Conservation (phyloP, 768 basidiomycete species). For the Kwoniella europaea region DNA sequence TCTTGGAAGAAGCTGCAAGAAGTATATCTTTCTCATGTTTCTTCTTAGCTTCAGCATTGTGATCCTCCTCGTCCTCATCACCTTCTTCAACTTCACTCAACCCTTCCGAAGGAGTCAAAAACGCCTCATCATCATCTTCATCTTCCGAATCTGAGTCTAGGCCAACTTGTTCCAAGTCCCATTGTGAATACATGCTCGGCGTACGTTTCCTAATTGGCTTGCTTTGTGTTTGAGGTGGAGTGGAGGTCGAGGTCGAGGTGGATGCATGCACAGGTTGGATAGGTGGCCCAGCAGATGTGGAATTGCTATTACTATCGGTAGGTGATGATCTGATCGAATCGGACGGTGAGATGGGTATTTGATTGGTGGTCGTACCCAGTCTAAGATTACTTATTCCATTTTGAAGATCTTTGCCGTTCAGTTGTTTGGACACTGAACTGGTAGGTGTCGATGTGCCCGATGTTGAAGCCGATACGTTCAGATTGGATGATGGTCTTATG, state of each 20-base stretch:
- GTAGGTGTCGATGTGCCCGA: constrained; percentile 41
- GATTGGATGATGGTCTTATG: constrained; percentile 22
- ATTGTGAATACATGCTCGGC: constrained; percentile 50
- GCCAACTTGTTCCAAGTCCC: constrained; percentile 47
- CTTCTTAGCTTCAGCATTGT: background rate
- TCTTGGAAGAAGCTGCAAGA: background rate
- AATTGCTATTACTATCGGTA: background rate
- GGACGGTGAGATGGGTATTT: constrained; percentile 28
- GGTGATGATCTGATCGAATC: constrained; percentile 33
- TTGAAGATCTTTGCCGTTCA: constrained; percentile 23
- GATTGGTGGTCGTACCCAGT: constrained; percentile 8
- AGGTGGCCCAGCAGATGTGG: constrained; percentile 20
- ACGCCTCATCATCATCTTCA: constrained; percentile 46
- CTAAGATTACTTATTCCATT: constrained; percentile 14
- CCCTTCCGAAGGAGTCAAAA: constrained; percentile 54
- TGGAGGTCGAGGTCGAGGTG: background rate
- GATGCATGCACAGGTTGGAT: constrained; percentile 20
- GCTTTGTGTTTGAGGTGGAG: constrained; percentile 1
- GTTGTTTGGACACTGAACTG: constrained; percentile 6
- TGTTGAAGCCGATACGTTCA: constrained; percentile 29
- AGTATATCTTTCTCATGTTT: background rate
- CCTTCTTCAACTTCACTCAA: constrained; percentile 57
- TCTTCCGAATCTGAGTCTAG: constrained; percentile 43
- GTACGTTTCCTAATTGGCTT: constrained; percentile 25
- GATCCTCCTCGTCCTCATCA: constrained; percentile 41